Percentiles rank a stretch among this genome's conserved stretches.
Conservation (phyloP, 306 rosid genomes). For the Cucurbita maxima region DNA sequence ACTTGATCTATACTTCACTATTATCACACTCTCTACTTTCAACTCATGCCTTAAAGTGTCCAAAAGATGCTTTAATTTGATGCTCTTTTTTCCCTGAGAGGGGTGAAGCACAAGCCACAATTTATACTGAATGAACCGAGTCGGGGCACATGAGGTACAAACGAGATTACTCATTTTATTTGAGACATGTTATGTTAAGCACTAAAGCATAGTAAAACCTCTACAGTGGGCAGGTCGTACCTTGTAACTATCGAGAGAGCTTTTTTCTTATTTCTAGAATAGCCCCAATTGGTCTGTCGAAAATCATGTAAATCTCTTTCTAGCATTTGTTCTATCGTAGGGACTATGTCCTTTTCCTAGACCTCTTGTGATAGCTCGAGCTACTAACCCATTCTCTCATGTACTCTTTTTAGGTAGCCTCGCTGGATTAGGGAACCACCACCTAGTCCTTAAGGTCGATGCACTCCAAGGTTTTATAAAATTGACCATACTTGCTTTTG, state of each 20-base stretch:
- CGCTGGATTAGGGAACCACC: background rate
- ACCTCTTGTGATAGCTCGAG: background rate
- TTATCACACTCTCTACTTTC: background rate
- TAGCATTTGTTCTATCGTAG: background rate
- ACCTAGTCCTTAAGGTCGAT: background rate
- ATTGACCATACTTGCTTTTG: no score
- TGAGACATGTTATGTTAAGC: background rate
- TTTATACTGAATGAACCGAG: background rate
- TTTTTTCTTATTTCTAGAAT: background rate
- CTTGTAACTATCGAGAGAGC: background rate
- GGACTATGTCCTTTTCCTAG: no score
- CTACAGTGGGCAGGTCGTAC: background rate
- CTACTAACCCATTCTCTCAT: background rate
- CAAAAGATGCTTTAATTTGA: background rate
- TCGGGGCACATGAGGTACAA: background rate
- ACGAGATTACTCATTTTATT: background rate
- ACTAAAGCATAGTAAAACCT: background rate
- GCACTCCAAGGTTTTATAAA: no score
- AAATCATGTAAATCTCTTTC: background rate
- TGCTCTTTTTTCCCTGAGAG: background rate
- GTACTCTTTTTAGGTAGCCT: background rate
- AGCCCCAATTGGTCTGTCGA: no score
- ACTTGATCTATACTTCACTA: background rate
- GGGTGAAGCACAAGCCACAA: background rate
- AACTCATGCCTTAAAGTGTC: background rate